phyloP scores from a whole-genome alignment of 148 eudicot species.

The Nyssa sinensis region DNA sequence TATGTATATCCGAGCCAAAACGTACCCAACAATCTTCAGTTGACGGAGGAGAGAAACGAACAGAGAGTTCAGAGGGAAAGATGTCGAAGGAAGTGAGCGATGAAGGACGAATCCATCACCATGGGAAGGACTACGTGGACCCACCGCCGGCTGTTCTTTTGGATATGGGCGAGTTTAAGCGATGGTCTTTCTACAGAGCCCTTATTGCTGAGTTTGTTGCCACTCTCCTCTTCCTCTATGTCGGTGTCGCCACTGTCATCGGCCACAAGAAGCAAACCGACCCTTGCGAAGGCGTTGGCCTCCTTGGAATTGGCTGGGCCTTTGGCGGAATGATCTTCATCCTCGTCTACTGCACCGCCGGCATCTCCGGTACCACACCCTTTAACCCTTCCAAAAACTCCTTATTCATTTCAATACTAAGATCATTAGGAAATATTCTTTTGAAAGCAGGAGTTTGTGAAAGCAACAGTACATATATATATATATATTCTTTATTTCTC shows the following conservation, averaged over 20 bases:
- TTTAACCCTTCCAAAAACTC: not conserved
- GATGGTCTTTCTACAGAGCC: not conserved
- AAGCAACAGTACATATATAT: no score
- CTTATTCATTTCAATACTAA: no score
- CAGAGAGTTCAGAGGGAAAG: not conserved
- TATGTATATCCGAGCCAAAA: no score
- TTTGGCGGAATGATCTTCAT: not conserved
- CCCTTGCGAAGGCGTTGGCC: not conserved
- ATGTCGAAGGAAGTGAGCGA: not conserved
- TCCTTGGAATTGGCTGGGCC: not conserved
- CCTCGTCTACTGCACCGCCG: constrained; percentile 6
- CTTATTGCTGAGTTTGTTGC: not conserved
- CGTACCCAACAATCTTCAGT: no score
- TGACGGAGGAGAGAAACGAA: no score
- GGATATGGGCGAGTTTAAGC: not conserved
- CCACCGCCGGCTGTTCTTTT: not conserved
- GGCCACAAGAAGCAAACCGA: not conserved
- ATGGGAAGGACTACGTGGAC: not conserved
- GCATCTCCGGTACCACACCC: not conserved
- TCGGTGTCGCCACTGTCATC: not conserved
- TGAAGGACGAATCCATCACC: not conserved
- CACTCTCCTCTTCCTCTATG: not conserved
- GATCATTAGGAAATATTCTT: no score
- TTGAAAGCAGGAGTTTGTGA: no score
- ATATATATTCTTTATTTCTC: no score